phyloP scores from a whole-genome alignment of 768 basidiomycete species.

The Crepidotus variabilis region DNA sequence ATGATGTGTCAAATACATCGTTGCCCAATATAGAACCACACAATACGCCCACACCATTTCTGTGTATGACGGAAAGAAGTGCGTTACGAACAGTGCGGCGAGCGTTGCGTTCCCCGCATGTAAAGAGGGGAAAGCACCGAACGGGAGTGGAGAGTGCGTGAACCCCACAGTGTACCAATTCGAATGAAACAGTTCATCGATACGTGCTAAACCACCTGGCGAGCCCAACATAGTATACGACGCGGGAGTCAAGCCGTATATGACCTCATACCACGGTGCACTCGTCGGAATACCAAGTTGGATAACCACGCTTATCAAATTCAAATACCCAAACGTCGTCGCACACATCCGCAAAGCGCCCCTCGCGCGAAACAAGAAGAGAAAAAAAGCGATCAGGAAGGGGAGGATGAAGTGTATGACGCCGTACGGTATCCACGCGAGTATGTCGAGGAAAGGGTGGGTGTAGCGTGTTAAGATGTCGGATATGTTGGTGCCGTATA shows the following conservation, averaged over 20 bases:
- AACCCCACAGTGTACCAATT: conserved; percentile 78
- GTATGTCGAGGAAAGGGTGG: conserved; percentile 84
- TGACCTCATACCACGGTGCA: conserved; percentile 97
- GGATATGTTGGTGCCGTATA: conserved; percentile 97
- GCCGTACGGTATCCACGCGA: conserved; percentile 98
- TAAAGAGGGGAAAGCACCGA: conserved; percentile 94
- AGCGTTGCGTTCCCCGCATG: conserved; percentile 90
- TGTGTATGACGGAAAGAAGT: conserved; percentile 83
- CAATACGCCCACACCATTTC: conserved; percentile 79
- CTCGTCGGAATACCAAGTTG: conserved; percentile 92
- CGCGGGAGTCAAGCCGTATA: conserved; percentile 94
- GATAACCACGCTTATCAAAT: conserved; percentile 79
- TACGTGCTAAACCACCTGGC: conserved; percentile 87
- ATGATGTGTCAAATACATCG: conserved; percentile 98
- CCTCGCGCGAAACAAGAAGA: conserved; percentile 88
- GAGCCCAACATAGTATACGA: conserved; percentile 91
- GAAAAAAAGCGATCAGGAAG: conserved; percentile 76
- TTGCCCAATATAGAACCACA: conserved; percentile 90
- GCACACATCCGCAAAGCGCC: conserved; percentile 82
- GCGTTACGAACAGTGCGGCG: conserved; percentile 90
- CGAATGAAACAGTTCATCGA: conserved; percentile 81
- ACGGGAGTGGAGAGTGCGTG: conserved; percentile 86
- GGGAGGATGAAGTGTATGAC: conserved; percentile 86
- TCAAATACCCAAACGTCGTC: conserved; percentile 89
- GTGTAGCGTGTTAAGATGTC: conserved; percentile 95